Percentiles rank a stretch among this genome's conserved stretches.
phyloP scores from a whole-genome alignment of 495 filamentous ascomycete genomes.

The Tuber umbilicatum region DNA sequence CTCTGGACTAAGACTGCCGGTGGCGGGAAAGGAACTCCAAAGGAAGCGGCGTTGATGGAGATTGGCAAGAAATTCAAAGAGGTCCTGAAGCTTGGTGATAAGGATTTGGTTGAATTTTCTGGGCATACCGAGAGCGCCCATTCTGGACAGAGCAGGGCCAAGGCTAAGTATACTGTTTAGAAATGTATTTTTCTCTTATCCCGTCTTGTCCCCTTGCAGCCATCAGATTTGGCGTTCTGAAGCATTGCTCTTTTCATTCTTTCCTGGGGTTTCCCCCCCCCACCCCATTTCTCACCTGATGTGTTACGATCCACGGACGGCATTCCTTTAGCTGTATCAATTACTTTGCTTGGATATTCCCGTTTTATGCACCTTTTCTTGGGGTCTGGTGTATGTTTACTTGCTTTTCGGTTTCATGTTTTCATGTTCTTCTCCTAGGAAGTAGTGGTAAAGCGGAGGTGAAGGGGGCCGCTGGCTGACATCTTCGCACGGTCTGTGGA shows the following conservation, averaged over 20 bases:
- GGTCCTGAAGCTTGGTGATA: conserved; percentile 65
- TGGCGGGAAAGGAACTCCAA: conserved; percentile 15
- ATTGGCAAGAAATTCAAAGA: conserved; percentile 90
- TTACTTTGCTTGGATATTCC: neutral
- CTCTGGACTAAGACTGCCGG: conserved; percentile 45
- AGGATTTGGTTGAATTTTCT: conserved; percentile 82
- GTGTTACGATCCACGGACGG: neutral
- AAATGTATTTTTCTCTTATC: conserved; percentile 15
- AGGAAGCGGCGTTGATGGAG: conserved; percentile 51
- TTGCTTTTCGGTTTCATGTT: neutral
- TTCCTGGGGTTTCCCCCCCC: neutral
- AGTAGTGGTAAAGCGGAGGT: neutral
- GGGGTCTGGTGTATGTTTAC: neutral
- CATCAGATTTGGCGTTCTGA: neutral
- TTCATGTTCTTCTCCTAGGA: neutral
- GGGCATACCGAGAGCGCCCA: conserved; percentile 93
- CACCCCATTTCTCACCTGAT: neutral
- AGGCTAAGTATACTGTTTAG: conserved; percentile 84
- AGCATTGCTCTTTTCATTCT: neutral
- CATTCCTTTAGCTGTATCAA: neutral
- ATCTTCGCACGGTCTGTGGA: neutral
- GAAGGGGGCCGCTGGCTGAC: neutral
- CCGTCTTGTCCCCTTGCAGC: neutral
- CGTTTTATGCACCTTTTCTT: neutral
- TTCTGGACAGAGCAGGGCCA: conserved; percentile 85